A percentile compares a stretch with the other conserved stretches of the same genome.
Evolutionary conservation across 2,329 filamentous ascomycete genomes (phyloP).

Genomic region (Xylaria sp.): DNA sequence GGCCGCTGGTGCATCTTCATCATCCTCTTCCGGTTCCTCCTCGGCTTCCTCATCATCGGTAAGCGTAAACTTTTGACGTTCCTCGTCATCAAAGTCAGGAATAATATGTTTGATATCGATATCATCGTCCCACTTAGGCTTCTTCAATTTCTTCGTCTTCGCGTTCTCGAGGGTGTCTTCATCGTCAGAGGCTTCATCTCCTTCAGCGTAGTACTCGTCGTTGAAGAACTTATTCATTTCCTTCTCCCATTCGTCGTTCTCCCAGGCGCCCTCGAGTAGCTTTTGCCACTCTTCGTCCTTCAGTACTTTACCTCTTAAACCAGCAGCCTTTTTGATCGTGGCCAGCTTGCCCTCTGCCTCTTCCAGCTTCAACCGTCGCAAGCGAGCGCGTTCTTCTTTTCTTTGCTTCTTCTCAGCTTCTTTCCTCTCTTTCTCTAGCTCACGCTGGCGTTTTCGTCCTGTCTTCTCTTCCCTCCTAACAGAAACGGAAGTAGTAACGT

Average conservation of each 20-base stretch:
- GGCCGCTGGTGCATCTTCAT: constrained; percentile 50
- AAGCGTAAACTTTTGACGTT: constrained; percentile 59
- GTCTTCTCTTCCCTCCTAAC: constrained; percentile 84
- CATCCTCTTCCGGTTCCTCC: constrained; percentile 48
- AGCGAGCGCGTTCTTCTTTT: constrained; percentile 79
- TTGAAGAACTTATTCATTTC: constrained; percentile 90
- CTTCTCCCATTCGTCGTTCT: constrained; percentile 86
- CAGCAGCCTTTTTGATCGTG: constrained; percentile 89
- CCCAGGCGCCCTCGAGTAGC: constrained; percentile 86
- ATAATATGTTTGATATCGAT: constrained; percentile 95
- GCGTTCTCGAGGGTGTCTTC: constrained; percentile 55
- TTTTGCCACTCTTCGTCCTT: constrained; percentile 82
- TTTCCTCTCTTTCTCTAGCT: constrained; percentile 76
- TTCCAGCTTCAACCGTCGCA: constrained; percentile 88
- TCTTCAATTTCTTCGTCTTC: constrained; percentile 72
- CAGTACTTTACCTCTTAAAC: constrained; percentile 69
- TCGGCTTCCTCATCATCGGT: constrained; percentile 59
- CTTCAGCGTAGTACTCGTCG: constrained; percentile 84
- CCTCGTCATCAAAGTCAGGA: constrained; percentile 79
- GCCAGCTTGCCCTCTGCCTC: constrained; percentile 86
- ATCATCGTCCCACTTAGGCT: constrained; percentile 94
- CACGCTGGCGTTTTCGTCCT: constrained; percentile 76
- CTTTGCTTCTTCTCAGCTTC: constrained; percentile 78
- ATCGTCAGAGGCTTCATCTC: constrained; percentile 68
- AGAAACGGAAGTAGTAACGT: constrained; percentile 79